phyloP scores from a whole-genome alignment of 768 basidiomycete species.

The Rhizopogon sp. region DNA sequence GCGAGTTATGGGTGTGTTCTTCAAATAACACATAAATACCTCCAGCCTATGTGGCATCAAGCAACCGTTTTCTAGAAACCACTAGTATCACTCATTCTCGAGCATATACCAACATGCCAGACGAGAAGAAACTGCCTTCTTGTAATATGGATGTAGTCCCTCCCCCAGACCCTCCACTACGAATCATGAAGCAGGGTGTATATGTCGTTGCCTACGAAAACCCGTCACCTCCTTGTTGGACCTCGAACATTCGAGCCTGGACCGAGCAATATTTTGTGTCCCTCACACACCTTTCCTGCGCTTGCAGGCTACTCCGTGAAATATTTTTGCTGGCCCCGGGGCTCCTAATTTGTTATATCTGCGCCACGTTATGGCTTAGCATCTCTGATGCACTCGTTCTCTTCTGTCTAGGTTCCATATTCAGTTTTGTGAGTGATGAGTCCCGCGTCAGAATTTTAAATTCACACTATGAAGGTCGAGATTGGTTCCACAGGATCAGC shows the following conservation, averaged over 20 bases:
- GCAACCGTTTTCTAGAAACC: not conserved
- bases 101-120: not conserved
- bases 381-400: constrained; percentile 31
- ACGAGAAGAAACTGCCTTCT: not conserved
- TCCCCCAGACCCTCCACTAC: not conserved
- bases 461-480: constrained; percentile 12
- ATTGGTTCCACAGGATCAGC: not conserved
- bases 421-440: constrained; percentile 18
- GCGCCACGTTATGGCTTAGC: constrained; percentile 25
- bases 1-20: not conserved
- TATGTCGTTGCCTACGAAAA: constrained; percentile 20
- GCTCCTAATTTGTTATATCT: constrained; percentile 17
- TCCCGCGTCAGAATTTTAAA: not conserved
- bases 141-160: not conserved
- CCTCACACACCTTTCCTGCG: not conserved
- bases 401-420: constrained; percentile 26
- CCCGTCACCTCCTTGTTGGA: not conserved
- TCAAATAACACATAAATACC: constrained; percentile 14
- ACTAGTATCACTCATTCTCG: not conserved
- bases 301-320: constrained; percentile 10
- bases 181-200: constrained; percentile 13
- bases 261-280: not conserved
- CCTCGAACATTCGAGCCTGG: not conserved
- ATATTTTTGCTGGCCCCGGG: constrained; percentile 16
- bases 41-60: not conserved